A percentile compares a stretch with the other conserved stretches of the same genome.
Conservation (phyloP, 768 basidiomycete genomes). For the Naematelia aurantialba region DNA sequence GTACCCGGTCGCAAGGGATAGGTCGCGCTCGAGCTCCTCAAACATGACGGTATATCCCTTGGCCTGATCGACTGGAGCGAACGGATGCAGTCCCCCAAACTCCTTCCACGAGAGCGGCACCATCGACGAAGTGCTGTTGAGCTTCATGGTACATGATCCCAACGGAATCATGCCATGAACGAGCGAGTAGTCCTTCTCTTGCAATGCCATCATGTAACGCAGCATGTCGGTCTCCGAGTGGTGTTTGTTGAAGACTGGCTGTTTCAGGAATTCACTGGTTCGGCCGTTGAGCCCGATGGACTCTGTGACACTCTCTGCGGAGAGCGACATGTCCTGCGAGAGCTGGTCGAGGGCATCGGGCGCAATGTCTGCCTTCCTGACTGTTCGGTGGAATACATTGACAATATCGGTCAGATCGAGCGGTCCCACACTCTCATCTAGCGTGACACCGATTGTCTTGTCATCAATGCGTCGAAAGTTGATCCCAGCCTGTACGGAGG, state of each 20-base stretch:
- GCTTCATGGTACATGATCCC: constrained; percentile 95
- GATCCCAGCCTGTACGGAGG: constrained; percentile 63
- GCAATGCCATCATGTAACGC: constrained; percentile 89
- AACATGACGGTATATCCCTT: constrained; percentile 79
- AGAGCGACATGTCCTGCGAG: constrained; percentile 50
- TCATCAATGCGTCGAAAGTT: constrained; percentile 78
- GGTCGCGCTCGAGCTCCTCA: constrained; percentile 82
- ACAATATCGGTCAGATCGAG: constrained; percentile 71
- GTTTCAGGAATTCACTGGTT: constrained; percentile 66
- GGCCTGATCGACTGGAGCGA: constrained; percentile 84
- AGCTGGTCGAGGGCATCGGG: constrained; percentile 48
- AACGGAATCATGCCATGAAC: constrained; percentile 95
- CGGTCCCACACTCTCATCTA: constrained; percentile 83
- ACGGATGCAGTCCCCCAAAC: constrained; percentile 85
- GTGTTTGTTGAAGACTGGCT: constrained; percentile 91
- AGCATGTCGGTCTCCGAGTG: constrained; percentile 99
- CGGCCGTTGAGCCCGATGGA: constrained; percentile 53
- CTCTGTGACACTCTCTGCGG: constrained; percentile 54
- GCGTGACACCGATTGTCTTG: constrained; percentile 73
- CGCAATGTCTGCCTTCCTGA: constrained; percentile 34
- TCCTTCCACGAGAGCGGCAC: constrained; percentile 92
- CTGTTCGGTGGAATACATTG: constrained; percentile 73
- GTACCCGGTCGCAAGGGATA: constrained; percentile 95
- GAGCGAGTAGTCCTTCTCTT: constrained; percentile 89
- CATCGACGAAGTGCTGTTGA: constrained; percentile 98